Evolutionary conservation across 495 filamentous ascomycete species (phyloP), one percentile per base, ranked within the genome.

Genomic region (Tuber aestivum): DNA sequence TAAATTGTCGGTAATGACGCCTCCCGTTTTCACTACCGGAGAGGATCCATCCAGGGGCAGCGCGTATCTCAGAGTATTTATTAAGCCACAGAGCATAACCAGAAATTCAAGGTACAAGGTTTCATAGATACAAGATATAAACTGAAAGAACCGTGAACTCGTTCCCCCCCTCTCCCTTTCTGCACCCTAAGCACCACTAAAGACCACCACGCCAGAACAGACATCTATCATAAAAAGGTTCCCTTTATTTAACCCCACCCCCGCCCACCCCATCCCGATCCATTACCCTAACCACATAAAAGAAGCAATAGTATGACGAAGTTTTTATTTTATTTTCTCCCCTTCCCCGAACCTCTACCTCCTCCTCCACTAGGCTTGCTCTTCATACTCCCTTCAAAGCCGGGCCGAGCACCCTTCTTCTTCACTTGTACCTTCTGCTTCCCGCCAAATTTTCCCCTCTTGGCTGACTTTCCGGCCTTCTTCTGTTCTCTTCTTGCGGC

Each of bases 301-400:
- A 16, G 10, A 32, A 61, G 12, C 12, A 61, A 61, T 32, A 27
- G n/a, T 56, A 56, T 61, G 27, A 45, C 14, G 14, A 8, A 65
- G 18, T 12, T 65, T 65, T 20, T n/a, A 14, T 65, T 32, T 18
- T 65, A 65, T 32, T 65, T 65, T 35, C 56, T 14, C 14, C 56
- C 56, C 56, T 65, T 65, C 56, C 32, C 18, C 16, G 27, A 14
- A 18, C 9, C 23, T 14, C 56, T 12, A 14, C 56, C 27, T 14
- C 50, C 56, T 20, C 56, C 56, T 65, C 56, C 56, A n/a, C 56
- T 35, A 65, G 14, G 27, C 27, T 65, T 65, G 32, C 27, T 65
- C 81, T 92, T 93, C 83, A 97, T 95, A 77, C 91, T 91, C n/a
- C 95, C 95, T 85, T 97, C 96, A 83, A 97, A 97, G 7, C 95